A percentile compares a stretch with the other conserved stretches of the same genome.
Evolutionary conservation across 352 stramenopile genomes (phyloP).

Genomic region (Pythium brachiatum): DNA sequence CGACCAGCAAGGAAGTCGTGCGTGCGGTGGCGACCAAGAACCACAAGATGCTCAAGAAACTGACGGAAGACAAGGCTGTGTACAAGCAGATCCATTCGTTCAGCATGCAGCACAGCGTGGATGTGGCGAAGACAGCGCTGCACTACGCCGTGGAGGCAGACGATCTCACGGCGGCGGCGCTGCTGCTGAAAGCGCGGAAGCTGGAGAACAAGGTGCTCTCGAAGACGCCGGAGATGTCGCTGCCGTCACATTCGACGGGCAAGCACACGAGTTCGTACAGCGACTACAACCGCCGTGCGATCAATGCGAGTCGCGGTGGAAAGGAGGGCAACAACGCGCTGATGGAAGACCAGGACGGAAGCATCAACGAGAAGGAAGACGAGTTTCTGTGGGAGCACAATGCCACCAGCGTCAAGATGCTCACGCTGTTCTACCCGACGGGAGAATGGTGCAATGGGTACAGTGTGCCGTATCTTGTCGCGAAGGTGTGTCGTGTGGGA

Average conservation of each 20-base stretch:
- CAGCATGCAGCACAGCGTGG: constrained; percentile 37
- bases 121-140: constrained; percentile 45
- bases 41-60: constrained; percentile 63
- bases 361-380: constrained; percentile 10
- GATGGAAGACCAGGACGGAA: constrained; percentile 34
- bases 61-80: constrained; percentile 45
- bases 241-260: constrained; percentile 72
- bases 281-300: constrained; percentile 78
- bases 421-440: constrained; percentile 64
- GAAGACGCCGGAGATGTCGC: constrained; percentile 42
- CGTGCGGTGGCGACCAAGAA: constrained; percentile 70
- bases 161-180: constrained; percentile 41
- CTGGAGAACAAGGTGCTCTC: constrained; percentile 44
- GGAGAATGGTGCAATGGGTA: constrained; percentile 45
- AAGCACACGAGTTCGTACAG: constrained; percentile 76
- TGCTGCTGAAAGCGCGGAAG: constrained; percentile 48
- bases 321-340: constrained; percentile 80
- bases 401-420: constrained; percentile 52
- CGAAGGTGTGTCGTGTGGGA: constrained; percentile 32
- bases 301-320: constrained; percentile 77
- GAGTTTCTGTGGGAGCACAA: constrained; percentile 44
- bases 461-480: constrained; percentile 34
- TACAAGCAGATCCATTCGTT: constrained; percentile 57
- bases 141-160: constrained; percentile 65
- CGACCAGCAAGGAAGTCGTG: constrained; percentile 61